phyloP scores from a whole-genome alignment of 768 basidiomycete genomes.

The Lactarius vividus region DNA sequence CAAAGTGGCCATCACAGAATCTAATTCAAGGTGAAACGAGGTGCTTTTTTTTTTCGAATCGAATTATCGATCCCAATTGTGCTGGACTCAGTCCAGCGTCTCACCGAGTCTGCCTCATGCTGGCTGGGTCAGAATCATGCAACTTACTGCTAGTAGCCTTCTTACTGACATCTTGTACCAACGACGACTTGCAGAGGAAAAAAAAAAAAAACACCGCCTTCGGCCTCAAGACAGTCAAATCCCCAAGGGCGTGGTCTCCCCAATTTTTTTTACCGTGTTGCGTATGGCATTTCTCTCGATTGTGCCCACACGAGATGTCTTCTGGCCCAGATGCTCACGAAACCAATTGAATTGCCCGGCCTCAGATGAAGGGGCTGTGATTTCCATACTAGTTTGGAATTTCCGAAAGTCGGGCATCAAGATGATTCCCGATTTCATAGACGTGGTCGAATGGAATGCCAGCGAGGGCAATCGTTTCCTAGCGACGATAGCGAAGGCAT shows the following conservation, averaged over 20 bases:
- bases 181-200: neutral
- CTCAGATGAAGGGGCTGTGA: neutral
- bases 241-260: neutral
- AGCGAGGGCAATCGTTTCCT: neutral
- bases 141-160: too few species aligned
- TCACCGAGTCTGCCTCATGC: too few species aligned
- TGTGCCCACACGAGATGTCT: neutral
- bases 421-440: neutral
- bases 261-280: neutral
- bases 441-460: neutral
- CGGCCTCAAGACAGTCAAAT: neutral
- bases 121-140: too few species aligned
- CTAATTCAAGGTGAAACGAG: neutral
- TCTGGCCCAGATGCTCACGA: neutral
- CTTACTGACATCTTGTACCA: neutral
- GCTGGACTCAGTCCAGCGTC: too few species aligned
- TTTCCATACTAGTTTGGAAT: neutral
- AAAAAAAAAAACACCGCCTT: too few species aligned
- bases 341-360: neutral
- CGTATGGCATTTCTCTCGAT: neutral
- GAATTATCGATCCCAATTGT: neutral
- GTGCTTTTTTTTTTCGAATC: neutral
- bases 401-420: neutral
- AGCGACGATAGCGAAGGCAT: neutral
- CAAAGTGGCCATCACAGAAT: neutral